Base-by-base conservation (phyloP, 192 early-diverging fungal genomes). In the Podila epicladia region DNA sequence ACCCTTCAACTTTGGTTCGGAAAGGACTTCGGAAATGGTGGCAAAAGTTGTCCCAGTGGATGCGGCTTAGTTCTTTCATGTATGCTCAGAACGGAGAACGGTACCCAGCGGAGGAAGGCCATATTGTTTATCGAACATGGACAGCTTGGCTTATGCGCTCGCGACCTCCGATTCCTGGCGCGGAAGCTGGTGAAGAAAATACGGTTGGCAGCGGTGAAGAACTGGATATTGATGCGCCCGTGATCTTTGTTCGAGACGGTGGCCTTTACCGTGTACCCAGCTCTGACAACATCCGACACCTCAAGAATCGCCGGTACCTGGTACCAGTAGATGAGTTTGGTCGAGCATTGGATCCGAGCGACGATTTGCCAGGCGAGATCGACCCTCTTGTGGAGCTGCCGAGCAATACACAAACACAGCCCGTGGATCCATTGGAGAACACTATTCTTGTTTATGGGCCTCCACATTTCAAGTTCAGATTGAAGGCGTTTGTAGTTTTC, bases 361-460 rank as follows among this genome's bases (percentile, higher is more conserved):
- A 94, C 57, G 89, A 91, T 65, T 82, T 85, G 64, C 83, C 77
- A 2, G 91, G 88, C 4, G 87, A 90, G 31, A 87, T 86, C 64
- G 90, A 90, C 29, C 89, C 87, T 49, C 61, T 86, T 12, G 35
- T 58, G 60, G 76, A 72, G 12, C n/a, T 68, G 1, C 51, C 26
- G 48, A 32, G 69, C n/a, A 69, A 67, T 22, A 65, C 53, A 0
- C 61, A 62, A 11, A 24, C n/a, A 8, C 50, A 22, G 2, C 65
- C 62, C 6, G 37, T 79, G 24, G 65, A 79, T 50, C 76, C 76
- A 2, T 72, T 68, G 35, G 64, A 72, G 55, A 80, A 94, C 64
- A 95, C 96, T 63, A 91, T 84, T 0, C 83, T 95, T n/a, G 92
- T 99, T 7, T 96, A 96, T 75, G 89, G 91, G 24, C 97, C 98